Evolutionary conservation across 768 basidiomycete species (phyloP).

Genomic region (Clathrus columnatus): DNA sequence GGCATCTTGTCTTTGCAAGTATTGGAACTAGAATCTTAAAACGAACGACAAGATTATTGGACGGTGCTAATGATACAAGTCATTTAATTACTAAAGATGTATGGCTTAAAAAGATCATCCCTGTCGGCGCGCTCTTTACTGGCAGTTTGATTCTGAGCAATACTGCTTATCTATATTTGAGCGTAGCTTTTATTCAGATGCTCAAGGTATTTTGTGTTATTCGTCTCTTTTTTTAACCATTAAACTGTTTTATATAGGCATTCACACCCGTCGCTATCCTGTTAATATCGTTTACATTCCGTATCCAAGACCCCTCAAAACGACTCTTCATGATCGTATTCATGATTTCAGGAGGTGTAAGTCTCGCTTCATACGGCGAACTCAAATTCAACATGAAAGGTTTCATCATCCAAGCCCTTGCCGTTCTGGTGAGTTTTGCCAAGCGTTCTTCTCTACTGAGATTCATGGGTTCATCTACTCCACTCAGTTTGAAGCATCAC

Average conservation of each 20-base stretch:
- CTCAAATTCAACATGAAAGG: constrained; percentile 77
- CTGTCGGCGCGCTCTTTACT: constrained; percentile 89
- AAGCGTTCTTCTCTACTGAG: not conserved
- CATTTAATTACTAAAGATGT: constrained; percentile 74
- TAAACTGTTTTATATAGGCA: constrained; percentile 44
- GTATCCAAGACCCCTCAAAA: constrained; percentile 79
- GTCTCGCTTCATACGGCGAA: constrained; percentile 85
- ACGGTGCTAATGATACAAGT: constrained; percentile 43
- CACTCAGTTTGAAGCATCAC: constrained; percentile 78
- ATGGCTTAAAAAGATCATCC: constrained; percentile 80
- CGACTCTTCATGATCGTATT: constrained; percentile 75
- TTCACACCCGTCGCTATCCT: constrained; percentile 87
- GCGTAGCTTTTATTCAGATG: constrained; percentile 95
- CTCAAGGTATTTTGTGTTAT: constrained; percentile 51
- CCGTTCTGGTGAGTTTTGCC: constrained; percentile 58
- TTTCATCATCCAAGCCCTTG: constrained; percentile 80
- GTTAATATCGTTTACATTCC: constrained; percentile 86
- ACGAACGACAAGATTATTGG: constrained; percentile 72
- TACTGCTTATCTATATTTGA: constrained; percentile 85
- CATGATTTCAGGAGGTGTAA: constrained; percentile 88
- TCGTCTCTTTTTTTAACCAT: not conserved
- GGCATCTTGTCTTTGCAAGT: constrained; percentile 66
- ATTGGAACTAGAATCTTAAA: constrained; percentile 82
- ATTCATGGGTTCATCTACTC: constrained; percentile 5
- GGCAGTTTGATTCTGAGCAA: constrained; percentile 88